Conservation (phyloP, 1,139 yeast genomes). For the Candida tropicalis region DNA sequence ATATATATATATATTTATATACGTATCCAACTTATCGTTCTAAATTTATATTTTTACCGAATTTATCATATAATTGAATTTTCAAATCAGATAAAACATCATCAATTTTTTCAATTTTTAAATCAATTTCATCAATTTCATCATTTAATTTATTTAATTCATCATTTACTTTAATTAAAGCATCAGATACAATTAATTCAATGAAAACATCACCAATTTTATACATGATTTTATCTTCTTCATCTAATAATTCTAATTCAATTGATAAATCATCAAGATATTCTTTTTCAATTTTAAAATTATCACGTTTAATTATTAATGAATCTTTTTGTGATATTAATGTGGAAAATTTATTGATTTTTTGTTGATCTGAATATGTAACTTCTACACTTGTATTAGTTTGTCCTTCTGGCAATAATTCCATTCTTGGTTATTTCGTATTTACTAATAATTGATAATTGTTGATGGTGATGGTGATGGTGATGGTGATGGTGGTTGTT, state of each 20-base stretch:
- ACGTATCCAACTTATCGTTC: slow-evolving; percentile 49
- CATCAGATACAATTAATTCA: slow-evolving; percentile 63
- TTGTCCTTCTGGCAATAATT: slow-evolving; percentile 66
- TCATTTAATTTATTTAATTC: slow-evolving; percentile 56
- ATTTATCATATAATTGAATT: slow-evolving; percentile 77
- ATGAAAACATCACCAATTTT: slow-evolving; percentile 80
- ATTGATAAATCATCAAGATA: slow-evolving; percentile 83
- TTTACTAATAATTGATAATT: too few species aligned
- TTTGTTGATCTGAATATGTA: slow-evolving; percentile 84
- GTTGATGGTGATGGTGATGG: background rate
- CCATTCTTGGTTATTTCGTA: slow-evolving; percentile 37
- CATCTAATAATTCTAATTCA: slow-evolving; percentile 86
- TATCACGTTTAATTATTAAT: slow-evolving; percentile 50
- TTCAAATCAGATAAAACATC: slow-evolving; percentile 62
- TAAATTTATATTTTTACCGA: slow-evolving; percentile 86
- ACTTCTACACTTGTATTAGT: slow-evolving; percentile 72
- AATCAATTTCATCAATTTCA: slow-evolving; percentile 50
- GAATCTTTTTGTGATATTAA: slow-evolving; percentile 71
- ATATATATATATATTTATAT: background rate
- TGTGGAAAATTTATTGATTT: slow-evolving; percentile 85
- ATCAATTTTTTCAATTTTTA: slow-evolving; percentile 53
- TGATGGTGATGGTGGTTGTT: background rate
- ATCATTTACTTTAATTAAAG: slow-evolving; percentile 63
- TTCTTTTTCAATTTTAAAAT: slow-evolving; percentile 72
- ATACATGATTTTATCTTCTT: slow-evolving; percentile 68